phyloP scores from a whole-genome alignment of 495 filamentous ascomycete species.

The Cercophora samala region DNA sequence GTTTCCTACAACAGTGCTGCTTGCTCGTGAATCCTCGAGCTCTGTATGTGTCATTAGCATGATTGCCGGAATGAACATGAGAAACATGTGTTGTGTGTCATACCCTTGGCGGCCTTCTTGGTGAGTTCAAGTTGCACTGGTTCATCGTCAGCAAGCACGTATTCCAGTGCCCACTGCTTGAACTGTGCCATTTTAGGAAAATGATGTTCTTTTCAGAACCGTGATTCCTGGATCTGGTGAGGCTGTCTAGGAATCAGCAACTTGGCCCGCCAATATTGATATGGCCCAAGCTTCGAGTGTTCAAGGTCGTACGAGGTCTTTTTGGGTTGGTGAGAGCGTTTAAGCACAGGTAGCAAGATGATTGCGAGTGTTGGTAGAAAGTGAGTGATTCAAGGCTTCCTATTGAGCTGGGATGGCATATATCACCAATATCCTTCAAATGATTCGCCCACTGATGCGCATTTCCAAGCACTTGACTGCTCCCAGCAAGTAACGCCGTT shows the following conservation, averaged over 20 bases:
- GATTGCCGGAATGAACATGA: neutral
- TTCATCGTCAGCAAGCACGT: constrained; percentile 47
- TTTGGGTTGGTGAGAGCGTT: neutral
- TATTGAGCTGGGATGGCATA: neutral
- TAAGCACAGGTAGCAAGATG: neutral
- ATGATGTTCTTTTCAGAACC: neutral
- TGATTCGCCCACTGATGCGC: neutral
- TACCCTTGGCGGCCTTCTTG: constrained; percentile 42
- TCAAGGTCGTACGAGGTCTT: neutral
- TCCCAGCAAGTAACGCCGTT: constrained; percentile 20
- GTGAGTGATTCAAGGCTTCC: neutral
- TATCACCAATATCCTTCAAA: neutral
- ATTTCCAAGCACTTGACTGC: neutral
- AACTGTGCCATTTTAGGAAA: constrained; percentile 39
- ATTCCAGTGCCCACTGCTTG: constrained; percentile 46
- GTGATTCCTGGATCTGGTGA: neutral
- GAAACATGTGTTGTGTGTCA: neutral
- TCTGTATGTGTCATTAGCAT: constrained; percentile 25
- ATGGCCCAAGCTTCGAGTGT: neutral
- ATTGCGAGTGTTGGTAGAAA: neutral
- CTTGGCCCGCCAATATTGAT: neutral
- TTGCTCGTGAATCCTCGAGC: constrained; percentile 43
- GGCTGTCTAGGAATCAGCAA: constrained; percentile 9
- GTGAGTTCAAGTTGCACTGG: constrained; percentile 33
- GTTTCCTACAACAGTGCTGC: constrained; percentile 41